phyloP scores from a whole-genome alignment of 2,329 filamentous ascomycete genomes.

The Fusarium subglutinans region DNA sequence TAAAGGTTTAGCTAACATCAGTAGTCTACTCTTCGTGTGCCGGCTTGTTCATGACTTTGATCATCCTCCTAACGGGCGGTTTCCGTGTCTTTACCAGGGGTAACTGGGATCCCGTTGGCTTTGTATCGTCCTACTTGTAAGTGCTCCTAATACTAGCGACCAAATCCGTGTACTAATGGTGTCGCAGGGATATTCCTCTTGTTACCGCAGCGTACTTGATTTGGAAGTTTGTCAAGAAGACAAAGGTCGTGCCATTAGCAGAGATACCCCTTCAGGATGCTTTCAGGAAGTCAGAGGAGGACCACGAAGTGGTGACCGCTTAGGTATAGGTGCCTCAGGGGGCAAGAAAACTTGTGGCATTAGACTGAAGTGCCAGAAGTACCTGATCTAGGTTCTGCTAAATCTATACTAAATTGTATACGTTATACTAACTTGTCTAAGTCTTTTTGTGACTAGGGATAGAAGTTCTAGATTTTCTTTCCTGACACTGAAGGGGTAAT shows the following conservation, averaged over 20 bases:
- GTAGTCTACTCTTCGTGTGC: constrained; percentile 69
- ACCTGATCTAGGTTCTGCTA: background rate
- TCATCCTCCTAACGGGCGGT: constrained; percentile 76
- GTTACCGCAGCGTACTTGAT: constrained; percentile 64
- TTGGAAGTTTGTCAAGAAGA: constrained; percentile 74
- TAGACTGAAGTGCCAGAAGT: background rate
- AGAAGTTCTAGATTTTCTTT: background rate
- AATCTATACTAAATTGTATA: background rate
- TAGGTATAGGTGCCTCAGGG: background rate
- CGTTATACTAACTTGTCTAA: background rate
- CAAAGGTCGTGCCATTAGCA: constrained; percentile 61
- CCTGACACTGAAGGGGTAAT: background rate
- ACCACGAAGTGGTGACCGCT: constrained; percentile 2
- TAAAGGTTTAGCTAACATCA: background rate
- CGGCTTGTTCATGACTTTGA: constrained; percentile 66
- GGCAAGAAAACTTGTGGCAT: background rate
- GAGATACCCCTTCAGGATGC: constrained; percentile 63
- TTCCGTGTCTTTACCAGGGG: constrained; percentile 70
- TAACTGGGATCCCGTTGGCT: constrained; percentile 65
- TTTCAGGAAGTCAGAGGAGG: constrained; percentile 44
- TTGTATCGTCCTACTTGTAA: constrained; percentile 71
- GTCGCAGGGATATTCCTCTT: constrained; percentile 65
- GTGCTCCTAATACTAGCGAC: constrained; percentile 36
- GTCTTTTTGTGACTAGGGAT: background rate
- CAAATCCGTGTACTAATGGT: constrained; percentile 9